Evolutionary conservation across 192 early-diverging fungal genomes (phyloP), one percentile per base, ranked within the genome.

Genomic region (Linnemannia hyalina): DNA sequence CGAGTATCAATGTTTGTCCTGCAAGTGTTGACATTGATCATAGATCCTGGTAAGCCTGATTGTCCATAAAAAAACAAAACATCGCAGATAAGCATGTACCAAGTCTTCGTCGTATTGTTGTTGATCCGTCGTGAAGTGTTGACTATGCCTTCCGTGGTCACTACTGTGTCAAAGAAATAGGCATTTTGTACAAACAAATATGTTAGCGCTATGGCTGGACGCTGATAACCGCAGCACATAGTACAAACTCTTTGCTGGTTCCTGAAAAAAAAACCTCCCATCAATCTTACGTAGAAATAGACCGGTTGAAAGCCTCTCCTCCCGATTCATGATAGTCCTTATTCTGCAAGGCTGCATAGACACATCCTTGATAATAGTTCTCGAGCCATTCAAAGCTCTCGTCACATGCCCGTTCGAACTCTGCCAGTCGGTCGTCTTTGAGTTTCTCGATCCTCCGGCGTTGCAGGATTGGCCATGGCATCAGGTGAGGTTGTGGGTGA

Each of bases 341-440:
- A 46, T 80, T 85, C 54, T 81, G 84, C 22, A 42, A 23, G 0
- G 84, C 84, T 2, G 84, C 78, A 68, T 77, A 86, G 42, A 80
- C 78, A 78, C 78, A 86, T 49, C 84, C 84, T 65, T 86, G 78
- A 36, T 86, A 86, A 52, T 86, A 86, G 49, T 86, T 80, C 42
- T 86, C 78, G 44, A 86, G 76, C 84, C 84, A 86, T 9, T 80
- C 79, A 46, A 86, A 75, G 63, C 73, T 86, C 41, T 80, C 75
- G 32, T 49, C 44, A n/a, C 78, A 77, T 1, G 80, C 68, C 3
- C 79, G 52, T 75, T 74, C 78, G 74, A 86, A 81, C 47, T 86
- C 84, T 18, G 73, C 36, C 23, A 78, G 63, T 6, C 84, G 79
- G 5, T 77, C 74, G 26, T 78, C 68, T 52, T 77, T 86, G 60